Evolutionary conservation across 2,329 filamentous ascomycete genomes (phyloP).

Genomic region (Cytospora mali): DNA sequence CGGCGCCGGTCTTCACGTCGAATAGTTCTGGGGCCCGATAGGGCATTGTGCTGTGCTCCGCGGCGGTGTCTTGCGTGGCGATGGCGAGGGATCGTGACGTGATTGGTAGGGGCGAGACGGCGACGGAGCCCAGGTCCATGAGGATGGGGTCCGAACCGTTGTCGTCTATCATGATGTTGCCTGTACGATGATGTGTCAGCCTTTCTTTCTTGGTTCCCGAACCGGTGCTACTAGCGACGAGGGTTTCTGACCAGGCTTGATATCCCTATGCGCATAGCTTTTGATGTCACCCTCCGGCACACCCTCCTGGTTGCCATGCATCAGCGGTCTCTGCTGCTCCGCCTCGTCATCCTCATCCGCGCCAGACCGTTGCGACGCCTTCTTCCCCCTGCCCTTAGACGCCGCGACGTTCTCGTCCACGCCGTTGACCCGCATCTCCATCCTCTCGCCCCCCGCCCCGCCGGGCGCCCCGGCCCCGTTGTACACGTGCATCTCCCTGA

Average conservation of each 20-base stretch:
- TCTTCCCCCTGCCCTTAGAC: constrained; percentile 45
- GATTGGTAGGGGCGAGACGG: constrained; percentile 83
- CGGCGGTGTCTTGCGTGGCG: constrained; percentile 89
- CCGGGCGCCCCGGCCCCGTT: constrained; percentile 47
- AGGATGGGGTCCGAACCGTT: constrained; percentile 85
- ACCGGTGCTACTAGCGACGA: neutral
- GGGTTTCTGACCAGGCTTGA: constrained; percentile 80
- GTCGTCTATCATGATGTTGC: constrained; percentile 98
- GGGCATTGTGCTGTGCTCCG: constrained; percentile 97
- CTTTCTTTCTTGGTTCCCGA: neutral
- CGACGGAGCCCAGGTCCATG: constrained; percentile 95
- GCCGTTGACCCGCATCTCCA: constrained; percentile 50
- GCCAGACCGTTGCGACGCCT: constrained; percentile 40
- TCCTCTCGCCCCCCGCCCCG: constrained; percentile 45
- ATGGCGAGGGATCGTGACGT: constrained; percentile 89
- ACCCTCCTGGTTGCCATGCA: constrained; percentile 75
- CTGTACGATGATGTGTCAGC: constrained; percentile 41
- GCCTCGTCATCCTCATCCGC: constrained; percentile 70
- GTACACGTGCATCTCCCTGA: constrained; percentile 92
- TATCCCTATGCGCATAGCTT: constrained; percentile 92
- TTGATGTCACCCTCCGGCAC: constrained; percentile 69
- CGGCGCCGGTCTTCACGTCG: constrained; percentile 90
- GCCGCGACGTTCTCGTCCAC: constrained; percentile 43
- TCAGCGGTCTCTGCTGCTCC: constrained; percentile 78
- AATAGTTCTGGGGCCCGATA: constrained; percentile 98